A percentile compares a stretch with the other conserved stretches of the same genome.
These are phyloP conservation scores for Spinellus fusiger DNA, from an alignment of 192 early-diverging fungal species.

Conservation along the genomic window DNA sequence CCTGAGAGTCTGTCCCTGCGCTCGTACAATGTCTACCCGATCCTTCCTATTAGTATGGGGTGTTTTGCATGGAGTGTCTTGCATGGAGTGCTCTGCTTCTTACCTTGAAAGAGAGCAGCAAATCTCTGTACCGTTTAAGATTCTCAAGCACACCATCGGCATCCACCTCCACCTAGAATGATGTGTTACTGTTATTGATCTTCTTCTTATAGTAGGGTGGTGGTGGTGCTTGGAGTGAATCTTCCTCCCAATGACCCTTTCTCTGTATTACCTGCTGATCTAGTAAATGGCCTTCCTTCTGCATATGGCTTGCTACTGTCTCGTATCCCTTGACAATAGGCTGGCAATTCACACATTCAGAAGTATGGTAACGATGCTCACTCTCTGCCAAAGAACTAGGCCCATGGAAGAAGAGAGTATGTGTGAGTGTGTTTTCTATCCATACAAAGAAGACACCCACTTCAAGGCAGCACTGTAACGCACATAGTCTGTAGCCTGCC, in stretches of 20 bases:
- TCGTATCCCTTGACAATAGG: conserved; percentile 44
- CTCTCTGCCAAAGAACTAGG: conserved; percentile 50
- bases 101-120: conserved; percentile 52
- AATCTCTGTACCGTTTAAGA: conserved; percentile 59
- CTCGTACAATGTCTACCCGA: conserved; percentile 36
- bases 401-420: conserved; percentile 4
- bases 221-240: not conserved
- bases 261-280: conserved; percentile 33
- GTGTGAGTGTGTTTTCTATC: not conserved
- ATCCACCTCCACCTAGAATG: too few relatives aligned
- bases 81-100: not conserved
- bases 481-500: conserved; percentile 53
- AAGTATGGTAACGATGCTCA: conserved; percentile 47
- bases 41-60: too few relatives aligned
- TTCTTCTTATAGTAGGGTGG: not conserved
- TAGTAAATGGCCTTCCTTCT: conserved; percentile 31
- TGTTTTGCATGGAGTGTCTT: not conserved
- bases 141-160: conserved; percentile 52
- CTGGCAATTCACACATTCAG: conserved; percentile 53
- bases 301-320: conserved; percentile 44
- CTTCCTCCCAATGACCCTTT: too few relatives aligned
- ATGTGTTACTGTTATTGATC: too few relatives aligned
- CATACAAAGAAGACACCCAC: conserved; percentile 31
- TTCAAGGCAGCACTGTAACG: conserved; percentile 51
- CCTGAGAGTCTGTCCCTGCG: conserved; percentile 41